Conservation (phyloP, 345 rosid genomes). For the Capsella bursapastoris region DNA sequence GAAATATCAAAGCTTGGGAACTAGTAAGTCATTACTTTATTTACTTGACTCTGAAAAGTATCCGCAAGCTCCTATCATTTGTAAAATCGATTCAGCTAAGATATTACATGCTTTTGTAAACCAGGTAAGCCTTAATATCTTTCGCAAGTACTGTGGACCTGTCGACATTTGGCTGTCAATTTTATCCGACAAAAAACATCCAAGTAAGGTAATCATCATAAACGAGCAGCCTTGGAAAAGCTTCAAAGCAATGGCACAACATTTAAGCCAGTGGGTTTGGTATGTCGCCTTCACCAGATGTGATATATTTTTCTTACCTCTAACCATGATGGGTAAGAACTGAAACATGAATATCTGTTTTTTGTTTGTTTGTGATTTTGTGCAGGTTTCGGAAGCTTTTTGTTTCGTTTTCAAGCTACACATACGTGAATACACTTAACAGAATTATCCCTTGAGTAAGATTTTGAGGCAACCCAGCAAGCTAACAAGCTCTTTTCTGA, state of each 20-base stretch:
- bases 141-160: slow-evolving; percentile 84
- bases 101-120: neutral
- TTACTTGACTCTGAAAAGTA: neutral
- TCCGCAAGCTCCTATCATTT: neutral
- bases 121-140: slow-evolving; percentile 64
- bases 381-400: slow-evolving; percentile 89
- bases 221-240: slow-evolving; percentile 67
- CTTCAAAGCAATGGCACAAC: slow-evolving; percentile 78
- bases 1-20: slow-evolving; percentile 77
- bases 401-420: slow-evolving; percentile 77
- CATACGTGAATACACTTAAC: slow-evolving; percentile 60
- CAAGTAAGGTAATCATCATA: slow-evolving; percentile 37
- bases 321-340: slow-evolving; percentile 4
- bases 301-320: neutral
- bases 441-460: slow-evolving; percentile 47
- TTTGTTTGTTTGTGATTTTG: slow-evolving; percentile 6
- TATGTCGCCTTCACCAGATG: slow-evolving; percentile 41
- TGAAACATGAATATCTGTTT: slow-evolving; percentile 11
- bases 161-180: slow-evolving; percentile 71
- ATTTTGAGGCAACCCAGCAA: slow-evolving; percentile 6
- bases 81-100: slow-evolving; percentile 26
- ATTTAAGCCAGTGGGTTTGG: slow-evolving; percentile 92
- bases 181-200: slow-evolving; percentile 32
- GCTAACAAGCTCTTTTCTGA: neutral
- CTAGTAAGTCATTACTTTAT: slow-evolving; percentile 51